Evolutionary conservation across 1,139 yeast species (phyloP), one percentile per base, ranked within the genome.

Genomic region (Schwanniomyces etchellsii): DNA sequence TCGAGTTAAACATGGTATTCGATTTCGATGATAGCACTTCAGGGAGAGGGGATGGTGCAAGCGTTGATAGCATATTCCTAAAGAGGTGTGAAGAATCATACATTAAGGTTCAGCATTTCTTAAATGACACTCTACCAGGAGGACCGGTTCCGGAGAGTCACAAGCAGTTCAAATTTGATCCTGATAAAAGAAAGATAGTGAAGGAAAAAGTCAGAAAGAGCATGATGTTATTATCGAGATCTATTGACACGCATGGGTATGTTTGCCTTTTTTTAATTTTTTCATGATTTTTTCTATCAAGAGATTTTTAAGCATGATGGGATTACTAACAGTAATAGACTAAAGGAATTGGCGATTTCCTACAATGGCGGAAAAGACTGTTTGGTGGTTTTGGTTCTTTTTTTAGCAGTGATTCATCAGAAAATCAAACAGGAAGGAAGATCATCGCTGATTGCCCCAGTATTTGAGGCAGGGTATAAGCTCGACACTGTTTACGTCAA

Each of bases 331-430:
- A 22, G 16, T 16, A 31, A 20, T 37, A 52, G 67, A 1, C 53
- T 73, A 22, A 64, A 65, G 10, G 77, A 83, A 38, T 56, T 85
- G 4, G 81, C 95, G 3, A 61, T 86, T 5, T 81, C 93, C 4
- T 86, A 81, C 54, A 86, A 86, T 47, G 96, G 96, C 5, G 96
- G 96, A 2, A 86, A 86, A 47, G 96, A 86, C 55, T 86, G 96
- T 45, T 65, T 84, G 20, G 95, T 85, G 27, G 80, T 85, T 84
- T 65, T 86, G 28, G 60, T 83, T 10, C 50, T 86, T 2, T 69
- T 80, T 24, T 56, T 83, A 34, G 78, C 86, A 1, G 72, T 77
- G 4, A 60, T 81, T 4, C 70, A 74, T 44, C 53, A 55, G 24
- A 56, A 57, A 35, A 48, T 44, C 35, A 23, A 29, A 2, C 23